Evolutionary conservation across 805 yeast genomes (phyloP).

Genomic region (Wickerhamomyces xylosicus): DNA sequence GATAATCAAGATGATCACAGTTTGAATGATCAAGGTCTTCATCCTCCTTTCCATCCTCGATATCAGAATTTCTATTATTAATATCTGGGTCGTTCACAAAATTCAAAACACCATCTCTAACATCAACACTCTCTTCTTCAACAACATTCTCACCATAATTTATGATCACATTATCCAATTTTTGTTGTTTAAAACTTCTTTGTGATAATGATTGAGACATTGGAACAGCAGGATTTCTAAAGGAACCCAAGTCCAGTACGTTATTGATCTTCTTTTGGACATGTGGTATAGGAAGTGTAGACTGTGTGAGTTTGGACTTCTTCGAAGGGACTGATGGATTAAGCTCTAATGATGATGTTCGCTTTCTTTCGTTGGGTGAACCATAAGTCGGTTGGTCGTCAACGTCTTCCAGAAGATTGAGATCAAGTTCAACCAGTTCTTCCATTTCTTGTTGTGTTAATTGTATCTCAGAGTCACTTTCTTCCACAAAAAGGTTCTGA

Average conservation of each 20-base stretch:
- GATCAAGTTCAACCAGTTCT: not conserved
- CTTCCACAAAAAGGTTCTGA: conserved; percentile 1
- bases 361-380: no score
- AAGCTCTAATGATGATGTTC: not conserved
- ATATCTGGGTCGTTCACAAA: conserved; percentile 2
- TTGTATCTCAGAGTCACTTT: conserved; percentile 1
- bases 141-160: not conserved
- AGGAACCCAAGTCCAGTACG: not conserved
- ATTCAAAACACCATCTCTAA: not conserved
- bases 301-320: not conserved
- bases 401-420: no score
- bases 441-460: conserved; percentile 2
- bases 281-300: not conserved
- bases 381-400: no score
- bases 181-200: not conserved
- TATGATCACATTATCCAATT: not conserved
- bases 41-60: conserved; percentile 1
- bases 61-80: conserved; percentile 1
- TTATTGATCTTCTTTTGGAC: not conserved
- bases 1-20: not conserved
- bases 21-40: not conserved
- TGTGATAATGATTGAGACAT: no score
- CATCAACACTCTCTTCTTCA: not conserved
- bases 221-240: not conserved
- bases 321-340: not conserved